A percentile compares a stretch with the other conserved stretches of the same genome.
Conservation (phyloP, 306 rosid species). For the Vicia faba region DNA sequence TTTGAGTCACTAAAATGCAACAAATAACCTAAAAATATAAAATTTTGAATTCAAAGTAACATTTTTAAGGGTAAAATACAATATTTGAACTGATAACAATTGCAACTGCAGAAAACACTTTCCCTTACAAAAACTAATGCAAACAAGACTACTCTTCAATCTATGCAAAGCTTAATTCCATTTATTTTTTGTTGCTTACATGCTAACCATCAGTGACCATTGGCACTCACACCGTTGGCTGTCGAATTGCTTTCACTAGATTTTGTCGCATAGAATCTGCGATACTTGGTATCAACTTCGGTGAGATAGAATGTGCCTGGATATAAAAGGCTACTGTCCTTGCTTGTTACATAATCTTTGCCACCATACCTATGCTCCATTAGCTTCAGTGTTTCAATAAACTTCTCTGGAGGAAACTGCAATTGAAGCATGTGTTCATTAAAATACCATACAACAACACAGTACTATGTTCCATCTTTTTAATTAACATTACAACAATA, state of each 20-base stretch:
- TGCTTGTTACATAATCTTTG: slow-evolving; percentile 88
- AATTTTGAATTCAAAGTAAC: slow-evolving; percentile 28
- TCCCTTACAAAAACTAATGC: slow-evolving; percentile 37
- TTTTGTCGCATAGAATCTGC: slow-evolving; percentile 82
- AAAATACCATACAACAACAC: slow-evolving; percentile 23
- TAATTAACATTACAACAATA: slow-evolving; percentile 1
- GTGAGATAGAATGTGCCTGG: slow-evolving; percentile 97
- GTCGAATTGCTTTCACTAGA: slow-evolving; percentile 32
- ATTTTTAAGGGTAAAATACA: slow-evolving; percentile 4
- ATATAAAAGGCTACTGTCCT: slow-evolving; percentile 71
- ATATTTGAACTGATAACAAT: slow-evolving; percentile 22
- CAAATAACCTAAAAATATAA: neutral
- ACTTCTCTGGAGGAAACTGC: slow-evolving; percentile 82
- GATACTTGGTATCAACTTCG: slow-evolving; percentile 81
- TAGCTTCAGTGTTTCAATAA: slow-evolving; percentile 79
- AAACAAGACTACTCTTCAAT: slow-evolving; percentile 34
- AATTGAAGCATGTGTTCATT: slow-evolving; percentile 32
- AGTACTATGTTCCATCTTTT: slow-evolving; percentile 18
- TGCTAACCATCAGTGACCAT: slow-evolving; percentile 63
- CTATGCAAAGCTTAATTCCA: slow-evolving; percentile 22
- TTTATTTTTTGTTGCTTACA: neutral
- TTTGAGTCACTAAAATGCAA: slow-evolving; percentile 11
- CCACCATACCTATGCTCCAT: slow-evolving; percentile 97
- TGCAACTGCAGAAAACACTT: slow-evolving; percentile 33
- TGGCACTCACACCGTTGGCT: slow-evolving; percentile 52